phyloP scores from a whole-genome alignment of 1,284 basidiomycete species.

The Cutaneotrichosporon sp. region DNA sequence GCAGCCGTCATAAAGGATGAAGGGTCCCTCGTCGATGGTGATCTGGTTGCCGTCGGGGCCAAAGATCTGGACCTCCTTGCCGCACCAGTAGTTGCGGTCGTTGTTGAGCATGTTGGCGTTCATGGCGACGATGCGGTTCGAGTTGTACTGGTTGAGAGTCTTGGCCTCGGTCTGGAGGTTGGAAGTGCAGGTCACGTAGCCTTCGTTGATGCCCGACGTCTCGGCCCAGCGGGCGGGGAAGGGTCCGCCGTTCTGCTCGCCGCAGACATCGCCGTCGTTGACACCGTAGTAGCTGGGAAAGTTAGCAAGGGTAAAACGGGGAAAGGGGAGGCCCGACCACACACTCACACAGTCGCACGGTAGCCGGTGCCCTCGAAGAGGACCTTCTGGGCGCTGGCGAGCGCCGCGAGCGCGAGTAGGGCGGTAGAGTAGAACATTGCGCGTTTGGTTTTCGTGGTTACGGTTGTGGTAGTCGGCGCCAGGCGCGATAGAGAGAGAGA shows the following conservation, averaged over 20 bases:
- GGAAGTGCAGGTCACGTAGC: constrained; percentile 20
- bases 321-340: background rate
- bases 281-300: constrained; percentile 26
- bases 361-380: constrained; percentile 15
- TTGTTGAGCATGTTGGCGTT: constrained; percentile 23
- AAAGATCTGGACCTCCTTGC: constrained; percentile 36
- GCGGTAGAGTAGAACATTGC: constrained; percentile 16
- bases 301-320: background rate
- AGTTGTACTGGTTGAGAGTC: constrained; percentile 15
- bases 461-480: background rate
- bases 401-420: constrained; percentile 12
- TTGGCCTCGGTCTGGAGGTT: constrained; percentile 9
- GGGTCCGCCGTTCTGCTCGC: constrained; percentile 21
- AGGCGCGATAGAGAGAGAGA: background rate
- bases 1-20: constrained; percentile 42
- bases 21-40: constrained; percentile 37
- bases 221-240: constrained; percentile 26
- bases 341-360: constrained; percentile 23
- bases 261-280: constrained; percentile 21
- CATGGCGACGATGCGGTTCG: constrained; percentile 29
- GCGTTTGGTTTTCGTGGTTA: background rate
- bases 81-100: constrained; percentile 27
- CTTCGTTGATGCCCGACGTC: constrained; percentile 20
- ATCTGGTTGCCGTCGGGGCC: constrained; percentile 30
- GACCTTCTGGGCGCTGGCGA: constrained; percentile 21